Evolutionary conservation across 1,284 basidiomycete species (phyloP), one percentile per base, ranked within the genome.

Genomic region (Paramarasmius palmivorus): DNA sequence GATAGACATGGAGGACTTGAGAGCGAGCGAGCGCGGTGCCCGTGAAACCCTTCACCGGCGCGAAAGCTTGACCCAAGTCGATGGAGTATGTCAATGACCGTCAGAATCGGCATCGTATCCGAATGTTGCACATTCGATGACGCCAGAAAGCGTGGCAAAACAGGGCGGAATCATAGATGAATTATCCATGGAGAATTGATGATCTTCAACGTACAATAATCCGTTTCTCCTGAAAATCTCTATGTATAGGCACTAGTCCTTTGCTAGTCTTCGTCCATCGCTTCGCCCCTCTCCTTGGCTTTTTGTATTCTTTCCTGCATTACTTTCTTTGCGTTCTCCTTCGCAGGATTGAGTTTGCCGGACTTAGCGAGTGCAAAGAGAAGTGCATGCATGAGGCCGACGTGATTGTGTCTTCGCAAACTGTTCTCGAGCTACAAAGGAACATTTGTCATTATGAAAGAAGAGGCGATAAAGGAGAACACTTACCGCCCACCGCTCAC

Each of bases 401-500:
- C 78, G 65, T 92, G 89, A 63, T 93, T 94, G 65, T 94, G 91
- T 63, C 84, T 75, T 41, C 92, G 79, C 39, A 92, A 74, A 57
- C 87, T 84, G 69, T 93, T 93, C 69, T 93, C 90, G 59, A 93
- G 91, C 87, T 91, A 61, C 10, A 46, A 42, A 46, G 25, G 25
- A 4, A 5, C 23, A 23, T 46, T n/a, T 17, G 38, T 39, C 25
- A 23, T 32, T 22, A 53, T 20, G 26, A 53, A 50, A 17, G 22
- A 46, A 23, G 37, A 49, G 45, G 20, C 29, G 49, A 26, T 49
- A 45, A 56, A n/a, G 22, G 35, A 35, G 54, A 50, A 3, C 35
- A 75, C 86, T 75, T 64, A 95, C 90, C 44, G 86, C 83, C 85
- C 94, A 95, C 42, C 84, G 78, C 59, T 86, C 80, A 22, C 89